phyloP scores from a whole-genome alignment of 345 rosid genomes.

The Citrus inodora region DNA sequence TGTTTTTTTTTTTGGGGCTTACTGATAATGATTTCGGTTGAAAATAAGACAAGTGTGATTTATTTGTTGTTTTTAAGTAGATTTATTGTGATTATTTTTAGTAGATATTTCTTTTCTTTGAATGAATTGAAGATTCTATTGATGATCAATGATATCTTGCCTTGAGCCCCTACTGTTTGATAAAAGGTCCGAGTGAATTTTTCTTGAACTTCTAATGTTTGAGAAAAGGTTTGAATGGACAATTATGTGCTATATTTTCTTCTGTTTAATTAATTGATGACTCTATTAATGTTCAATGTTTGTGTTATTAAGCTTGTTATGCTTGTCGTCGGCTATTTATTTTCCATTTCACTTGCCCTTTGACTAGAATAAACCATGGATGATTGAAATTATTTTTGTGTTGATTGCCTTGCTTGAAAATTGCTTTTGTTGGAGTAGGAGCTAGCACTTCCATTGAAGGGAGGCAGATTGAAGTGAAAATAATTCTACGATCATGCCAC shows the following conservation, averaged over 20 bases:
- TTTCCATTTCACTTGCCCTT: background rate
- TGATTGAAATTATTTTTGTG: background rate
- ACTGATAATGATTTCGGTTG: background rate
- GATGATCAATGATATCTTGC: background rate
- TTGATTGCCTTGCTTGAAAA: background rate
- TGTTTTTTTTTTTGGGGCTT: background rate
- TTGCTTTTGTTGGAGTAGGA: background rate
- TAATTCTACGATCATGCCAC: slow-evolving; percentile 4
- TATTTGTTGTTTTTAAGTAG: background rate
- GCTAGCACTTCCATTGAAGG: background rate
- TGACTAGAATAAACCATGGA: background rate
- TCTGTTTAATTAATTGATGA: background rate
- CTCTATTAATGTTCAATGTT: background rate
- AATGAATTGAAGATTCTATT: background rate
- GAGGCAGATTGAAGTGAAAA: background rate
- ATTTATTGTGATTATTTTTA: background rate
- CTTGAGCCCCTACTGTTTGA: background rate
- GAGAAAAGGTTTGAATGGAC: background rate
- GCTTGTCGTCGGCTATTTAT: background rate
- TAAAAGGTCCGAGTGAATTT: background rate
- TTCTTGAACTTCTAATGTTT: background rate
- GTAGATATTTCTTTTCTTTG: background rate
- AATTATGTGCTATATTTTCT: background rate
- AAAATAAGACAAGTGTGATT: background rate
- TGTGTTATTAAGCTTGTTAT: background rate